Base-by-base conservation (phyloP, 2,329 filamentous ascomycete genomes). In the Chaetomiaceae sp. region DNA sequence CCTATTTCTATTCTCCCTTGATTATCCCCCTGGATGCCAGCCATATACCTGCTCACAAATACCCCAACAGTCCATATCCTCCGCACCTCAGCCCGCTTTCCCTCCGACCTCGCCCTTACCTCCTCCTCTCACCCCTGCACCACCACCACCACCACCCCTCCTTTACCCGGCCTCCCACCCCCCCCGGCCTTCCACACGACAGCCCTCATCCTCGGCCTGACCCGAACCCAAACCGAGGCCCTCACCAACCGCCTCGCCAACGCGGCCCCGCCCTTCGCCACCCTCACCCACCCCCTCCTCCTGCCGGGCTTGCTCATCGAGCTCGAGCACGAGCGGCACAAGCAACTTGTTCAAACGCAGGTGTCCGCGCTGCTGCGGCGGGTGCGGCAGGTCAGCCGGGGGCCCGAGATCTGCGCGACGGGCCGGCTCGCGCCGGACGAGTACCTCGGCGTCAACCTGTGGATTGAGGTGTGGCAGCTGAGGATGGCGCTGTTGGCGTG, bases 391-490 rank as follows among this genome's bases (percentile, higher is more conserved):
- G n/a, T n/a, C n/a, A n/a, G n/a, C n/a, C n/a, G n/a, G n/a, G n/a
- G n/a, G n/a, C n/a, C n/a, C n/a, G n/a, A n/a, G n/a, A n/a, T n/a
- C n/a, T n/a, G n/a, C n/a, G n/a, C n/a, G n/a, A n/a, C n/a, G n/a
- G n/a, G n/a, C n/a, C n/a, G n/a, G n/a, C n/a, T n/a, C n/a, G n/a
- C n/a, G n/a, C n/a, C n/a, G n/a, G n/a, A n/a, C n/a, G n/a, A n/a
- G n/a, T n/a, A n/a, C n/a, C n/a, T n/a, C n/a, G n/a, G n/a, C n/a
- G 53, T 49, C 9, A 2, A 23, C n/a, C 45, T 58, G 2, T 63
- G 62, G 60, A 41, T 59, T 1, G 27, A 55, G 8, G 56, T 58
- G 5, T 60, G 55, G 30, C 42, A 46, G n/a, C 37, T 61, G 2
- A 53, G 53, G n/a, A 56, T 48, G 2, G 57, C 51, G 0, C 19